These are phyloP conservation scores for Melocanna baccifera DNA, from an alignment of 176 grass and related monocot genomes.

Conservation along the genomic window DNA sequence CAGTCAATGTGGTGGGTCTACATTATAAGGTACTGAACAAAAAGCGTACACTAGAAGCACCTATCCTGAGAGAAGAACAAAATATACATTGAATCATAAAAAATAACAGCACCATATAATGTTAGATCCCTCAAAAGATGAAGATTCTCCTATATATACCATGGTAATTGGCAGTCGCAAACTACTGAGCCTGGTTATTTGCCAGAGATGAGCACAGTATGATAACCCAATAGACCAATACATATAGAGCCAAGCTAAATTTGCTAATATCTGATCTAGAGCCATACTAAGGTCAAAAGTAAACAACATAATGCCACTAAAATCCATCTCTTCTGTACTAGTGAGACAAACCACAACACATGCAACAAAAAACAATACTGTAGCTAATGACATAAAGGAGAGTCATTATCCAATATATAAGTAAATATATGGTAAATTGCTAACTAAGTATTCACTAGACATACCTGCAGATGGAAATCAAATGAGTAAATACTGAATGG, in stretches of 20 bases:
- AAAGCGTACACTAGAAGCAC: conserved; percentile 7
- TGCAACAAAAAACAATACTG: background rate
- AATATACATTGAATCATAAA: conserved; percentile 12
- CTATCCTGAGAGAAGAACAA: conserved; percentile 16
- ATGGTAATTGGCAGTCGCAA: conserved; percentile 1
- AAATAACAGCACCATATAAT: conserved; percentile 5
- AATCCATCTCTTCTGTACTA: background rate
- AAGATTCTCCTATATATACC: background rate
- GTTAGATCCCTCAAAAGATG: background rate
- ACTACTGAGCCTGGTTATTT: background rate
- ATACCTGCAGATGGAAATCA: conserved; percentile 18
- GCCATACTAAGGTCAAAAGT: background rate
- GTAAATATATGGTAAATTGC: background rate
- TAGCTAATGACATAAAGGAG: background rate
- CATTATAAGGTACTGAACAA: conserved; percentile 17
- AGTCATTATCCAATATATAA: background rate
- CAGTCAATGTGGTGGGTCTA: background rate
- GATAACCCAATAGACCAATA: background rate
- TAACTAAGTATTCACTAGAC: conserved; percentile 2
- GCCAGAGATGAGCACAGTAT: background rate
- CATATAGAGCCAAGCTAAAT: conserved; percentile 12
- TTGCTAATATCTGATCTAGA: background rate
- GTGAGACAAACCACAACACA: conserved; percentile 4
- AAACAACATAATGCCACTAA: background rate
- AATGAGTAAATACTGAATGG: background rate